These are phyloP conservation scores for Thalassia testudinum DNA, from an alignment of 116 monocot species.

Conservation along the genomic window DNA sequence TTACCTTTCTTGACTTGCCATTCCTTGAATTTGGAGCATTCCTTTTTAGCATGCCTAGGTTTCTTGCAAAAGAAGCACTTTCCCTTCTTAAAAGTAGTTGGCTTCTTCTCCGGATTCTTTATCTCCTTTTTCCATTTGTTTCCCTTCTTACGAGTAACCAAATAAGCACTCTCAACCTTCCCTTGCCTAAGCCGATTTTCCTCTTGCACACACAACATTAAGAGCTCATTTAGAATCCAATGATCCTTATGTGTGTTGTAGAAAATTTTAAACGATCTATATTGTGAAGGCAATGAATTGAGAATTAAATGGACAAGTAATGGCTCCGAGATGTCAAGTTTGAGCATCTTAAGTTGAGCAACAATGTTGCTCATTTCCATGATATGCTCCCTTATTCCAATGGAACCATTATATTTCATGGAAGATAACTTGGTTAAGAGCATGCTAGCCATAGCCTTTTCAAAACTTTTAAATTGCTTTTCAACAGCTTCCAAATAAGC, in stretches of 20 bases:
- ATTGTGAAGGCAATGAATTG: conserved; percentile 1
- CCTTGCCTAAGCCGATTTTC: not conserved
- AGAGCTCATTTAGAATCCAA: conserved; percentile 6
- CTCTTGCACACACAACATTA: conserved; percentile 12
- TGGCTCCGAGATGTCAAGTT: not conserved
- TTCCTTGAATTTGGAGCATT: conserved; percentile 6
- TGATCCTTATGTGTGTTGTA: conserved; percentile 1
- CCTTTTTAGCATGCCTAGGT: conserved; percentile 14
- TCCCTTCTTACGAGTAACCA: not conserved
- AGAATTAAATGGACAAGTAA: conserved; percentile 15
- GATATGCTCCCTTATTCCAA: too few relatives aligned
- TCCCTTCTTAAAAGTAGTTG: conserved; percentile 11
- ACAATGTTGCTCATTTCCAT: too few relatives aligned
- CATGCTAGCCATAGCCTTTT: too few relatives aligned
- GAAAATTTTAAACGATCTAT: conserved; percentile 6
- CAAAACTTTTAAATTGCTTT: too few relatives aligned
- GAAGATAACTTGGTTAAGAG: too few relatives aligned
- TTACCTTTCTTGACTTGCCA: conserved; percentile 20
- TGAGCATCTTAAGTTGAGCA: too few relatives aligned
- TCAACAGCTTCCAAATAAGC: too few relatives aligned
- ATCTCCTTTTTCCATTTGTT: not conserved
- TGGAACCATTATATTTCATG: too few relatives aligned
- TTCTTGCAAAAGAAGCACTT: conserved; percentile 18
- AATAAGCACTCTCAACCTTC: not conserved
- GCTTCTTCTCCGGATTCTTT: not conserved